Conservation (phyloP, 1,284 basidiomycete genomes). For the Tilletia setariae region DNA sequence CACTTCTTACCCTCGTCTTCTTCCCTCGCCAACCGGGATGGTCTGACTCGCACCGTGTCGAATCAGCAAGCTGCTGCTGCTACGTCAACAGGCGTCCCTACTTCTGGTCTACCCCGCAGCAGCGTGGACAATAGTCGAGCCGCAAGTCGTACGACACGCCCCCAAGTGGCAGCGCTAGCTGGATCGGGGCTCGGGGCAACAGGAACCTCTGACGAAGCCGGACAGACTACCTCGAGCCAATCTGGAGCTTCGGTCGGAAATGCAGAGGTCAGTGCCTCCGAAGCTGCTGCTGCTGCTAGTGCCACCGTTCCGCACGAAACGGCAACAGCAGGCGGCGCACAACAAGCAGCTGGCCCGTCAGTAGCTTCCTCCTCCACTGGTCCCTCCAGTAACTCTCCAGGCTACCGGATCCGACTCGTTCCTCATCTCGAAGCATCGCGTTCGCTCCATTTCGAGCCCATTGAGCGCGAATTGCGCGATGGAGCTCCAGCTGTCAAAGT, state of each 20-base stretch:
- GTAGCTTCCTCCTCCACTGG: neutral
- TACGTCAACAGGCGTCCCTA: neutral
- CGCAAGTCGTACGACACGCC: neutral
- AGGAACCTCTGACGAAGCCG: neutral
- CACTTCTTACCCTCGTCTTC: slow-evolving; percentile 12
- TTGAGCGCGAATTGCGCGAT: slow-evolving; percentile 71
- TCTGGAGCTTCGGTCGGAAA: neutral
- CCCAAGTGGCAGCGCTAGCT: neutral
- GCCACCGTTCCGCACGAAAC: neutral
- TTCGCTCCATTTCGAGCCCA: slow-evolving; percentile 87
- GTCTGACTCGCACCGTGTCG: slow-evolving; percentile 2
- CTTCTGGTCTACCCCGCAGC: neutral
- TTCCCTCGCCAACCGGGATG: neutral
- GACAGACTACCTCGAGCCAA: neutral
- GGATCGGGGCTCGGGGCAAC: neutral
- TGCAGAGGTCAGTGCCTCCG: neutral
- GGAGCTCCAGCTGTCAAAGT: slow-evolving; percentile 68
- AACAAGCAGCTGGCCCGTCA: neutral
- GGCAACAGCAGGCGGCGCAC: neutral
- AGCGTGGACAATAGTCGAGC: neutral
- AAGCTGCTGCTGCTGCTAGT: neutral
- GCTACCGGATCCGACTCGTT: slow-evolving; percentile 70
- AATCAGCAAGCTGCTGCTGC: neutral
- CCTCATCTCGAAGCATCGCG: slow-evolving; percentile 87
- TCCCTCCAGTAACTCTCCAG: neutral